Conservation (phyloP, 2,329 filamentous ascomycete genomes). For the Pleoardoris graminearum region DNA sequence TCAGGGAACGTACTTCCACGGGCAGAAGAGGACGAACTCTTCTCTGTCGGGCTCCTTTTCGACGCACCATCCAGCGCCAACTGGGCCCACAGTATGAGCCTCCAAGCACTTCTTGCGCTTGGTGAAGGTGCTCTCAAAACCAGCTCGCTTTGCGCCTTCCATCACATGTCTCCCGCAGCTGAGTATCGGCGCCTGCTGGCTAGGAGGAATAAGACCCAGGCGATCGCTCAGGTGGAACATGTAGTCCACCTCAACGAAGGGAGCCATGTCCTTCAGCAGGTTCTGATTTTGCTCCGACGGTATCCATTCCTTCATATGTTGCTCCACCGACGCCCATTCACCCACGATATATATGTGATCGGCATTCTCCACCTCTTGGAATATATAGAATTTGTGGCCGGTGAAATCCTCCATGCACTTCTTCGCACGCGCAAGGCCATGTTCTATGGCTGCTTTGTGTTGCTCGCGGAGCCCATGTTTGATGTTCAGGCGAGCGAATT, state of each 20-base stretch:
- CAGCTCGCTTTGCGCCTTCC: background rate
- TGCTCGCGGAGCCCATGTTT: background rate
- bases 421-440: background rate
- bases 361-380: background rate
- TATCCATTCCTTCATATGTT: slow-evolving; percentile 48
- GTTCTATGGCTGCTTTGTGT: background rate
- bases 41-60: background rate
- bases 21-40: slow-evolving; percentile 2
- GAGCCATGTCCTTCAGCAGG: slow-evolving; percentile 39
- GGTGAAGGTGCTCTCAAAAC: slow-evolving; percentile 1
- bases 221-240: slow-evolving; percentile 49
- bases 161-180: slow-evolving; percentile 4
- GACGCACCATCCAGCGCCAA: slow-evolving; percentile 1
- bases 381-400: background rate
- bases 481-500: background rate
- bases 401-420: slow-evolving; percentile 4
- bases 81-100: background rate
- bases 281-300: slow-evolving; percentile 46
- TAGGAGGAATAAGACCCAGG: slow-evolving; percentile 29
- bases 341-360: slow-evolving; percentile 1
- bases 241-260: slow-evolving; percentile 44
- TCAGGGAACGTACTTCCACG: background rate
- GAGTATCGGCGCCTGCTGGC: background rate
- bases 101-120: background rate
- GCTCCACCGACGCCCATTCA: slow-evolving; percentile 9